phyloP scores from a whole-genome alignment of 2,329 filamentous ascomycete species.

The Coniella vitis region DNA sequence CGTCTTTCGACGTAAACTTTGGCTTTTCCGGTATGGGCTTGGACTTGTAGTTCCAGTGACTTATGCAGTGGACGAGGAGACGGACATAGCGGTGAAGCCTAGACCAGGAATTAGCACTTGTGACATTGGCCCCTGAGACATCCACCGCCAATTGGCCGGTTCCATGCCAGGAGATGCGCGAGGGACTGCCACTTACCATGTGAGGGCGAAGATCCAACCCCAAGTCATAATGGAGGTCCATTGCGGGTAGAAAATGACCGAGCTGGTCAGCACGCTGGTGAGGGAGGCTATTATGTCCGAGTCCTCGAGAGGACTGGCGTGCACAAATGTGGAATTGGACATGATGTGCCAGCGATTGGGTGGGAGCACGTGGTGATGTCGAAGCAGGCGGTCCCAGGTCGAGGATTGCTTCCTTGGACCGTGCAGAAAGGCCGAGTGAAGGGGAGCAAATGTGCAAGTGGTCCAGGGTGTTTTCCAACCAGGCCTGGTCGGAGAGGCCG shows the following conservation, averaged over 20 bases:
- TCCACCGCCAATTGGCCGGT: too few species aligned
- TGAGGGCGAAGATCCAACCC: conserved; percentile 19
- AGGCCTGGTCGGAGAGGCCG: conserved; percentile 18
- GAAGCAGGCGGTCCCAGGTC: too few species aligned
- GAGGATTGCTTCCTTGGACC: not conserved
- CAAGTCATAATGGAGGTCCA: conserved; percentile 14
- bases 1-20: conserved; percentile 72
- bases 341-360: conserved; percentile 3
- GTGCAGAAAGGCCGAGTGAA: not conserved
- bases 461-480: conserved; percentile 15
- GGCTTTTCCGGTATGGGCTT: conserved; percentile 76
- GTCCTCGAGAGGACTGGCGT: not conserved
- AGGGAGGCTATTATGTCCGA: conserved; percentile 8
- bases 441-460: not conserved
- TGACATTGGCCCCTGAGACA: too few species aligned
- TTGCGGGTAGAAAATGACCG: conserved; percentile 5
- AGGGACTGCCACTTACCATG: conserved; percentile 38
- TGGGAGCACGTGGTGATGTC: not conserved
- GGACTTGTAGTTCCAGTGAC: conserved; percentile 82
- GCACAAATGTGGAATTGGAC: conserved; percentile 8
- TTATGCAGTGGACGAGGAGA: conserved; percentile 75
- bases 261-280: conserved; percentile 10
- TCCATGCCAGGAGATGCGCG: too few species aligned
- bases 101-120: conserved; percentile 15
- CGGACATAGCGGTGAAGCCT: conserved; percentile 86